Evolutionary conservation across 495 filamentous ascomycete genomes (phyloP).

Genomic region (Thozetella sp.): DNA sequence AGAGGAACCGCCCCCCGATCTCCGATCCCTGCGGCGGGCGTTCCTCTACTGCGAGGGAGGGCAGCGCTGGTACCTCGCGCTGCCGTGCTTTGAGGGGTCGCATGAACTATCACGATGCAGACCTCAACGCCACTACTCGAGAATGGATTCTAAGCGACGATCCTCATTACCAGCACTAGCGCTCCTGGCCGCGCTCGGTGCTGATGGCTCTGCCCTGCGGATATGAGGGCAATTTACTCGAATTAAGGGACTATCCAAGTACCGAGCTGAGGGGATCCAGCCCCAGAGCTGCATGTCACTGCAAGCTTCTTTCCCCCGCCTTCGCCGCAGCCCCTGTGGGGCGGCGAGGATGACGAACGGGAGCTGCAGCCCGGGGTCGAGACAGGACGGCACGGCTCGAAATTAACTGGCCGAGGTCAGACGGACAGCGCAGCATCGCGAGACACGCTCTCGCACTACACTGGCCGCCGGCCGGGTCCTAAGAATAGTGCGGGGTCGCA

Average conservation of each 20-base stretch:
- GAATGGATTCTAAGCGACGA: too few species aligned
- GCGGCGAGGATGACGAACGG: neutral
- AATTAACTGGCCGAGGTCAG: conserved; percentile 18
- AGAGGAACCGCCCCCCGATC: too few species aligned
- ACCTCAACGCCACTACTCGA: too few species aligned
- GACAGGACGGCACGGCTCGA: conserved; percentile 14
- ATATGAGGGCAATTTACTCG: conserved; percentile 15
- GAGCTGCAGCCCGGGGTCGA: neutral
- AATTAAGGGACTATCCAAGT: conserved; percentile 4
- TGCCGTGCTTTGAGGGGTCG: too few species aligned
- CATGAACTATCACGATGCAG: too few species aligned
- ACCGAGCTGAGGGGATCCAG: too few species aligned
- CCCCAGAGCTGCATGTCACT: too few species aligned
- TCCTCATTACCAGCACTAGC: too few species aligned
- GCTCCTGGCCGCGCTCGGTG: too few species aligned
- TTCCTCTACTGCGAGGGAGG: too few species aligned
- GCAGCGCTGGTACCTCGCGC: too few species aligned
- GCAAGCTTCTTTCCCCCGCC: neutral
- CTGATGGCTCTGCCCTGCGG: conserved; percentile 17
- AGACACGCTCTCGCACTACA: neutral
- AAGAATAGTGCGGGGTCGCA: neutral
- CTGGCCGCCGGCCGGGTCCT: neutral
- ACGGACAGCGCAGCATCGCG: neutral
- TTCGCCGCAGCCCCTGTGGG: neutral
- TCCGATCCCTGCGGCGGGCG: too few species aligned